Evolutionary conservation across 495 filamentous ascomycete species (phyloP), one percentile per base, ranked within the genome.

Genomic region (Talaromyces adpressus): DNA sequence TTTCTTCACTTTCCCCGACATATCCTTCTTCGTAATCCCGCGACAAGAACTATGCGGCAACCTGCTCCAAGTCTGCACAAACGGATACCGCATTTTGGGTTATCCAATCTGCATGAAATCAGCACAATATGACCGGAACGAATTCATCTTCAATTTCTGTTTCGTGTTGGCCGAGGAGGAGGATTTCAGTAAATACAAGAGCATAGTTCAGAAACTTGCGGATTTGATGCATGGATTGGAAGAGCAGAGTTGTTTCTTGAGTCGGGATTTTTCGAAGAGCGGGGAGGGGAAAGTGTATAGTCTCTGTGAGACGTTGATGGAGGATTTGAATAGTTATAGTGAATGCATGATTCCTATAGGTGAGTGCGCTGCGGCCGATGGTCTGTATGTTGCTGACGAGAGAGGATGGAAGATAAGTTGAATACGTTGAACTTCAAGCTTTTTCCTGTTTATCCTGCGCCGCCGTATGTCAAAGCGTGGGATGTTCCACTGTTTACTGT

Each of bases 121-220:
- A 52, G 78, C 81, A 27, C 82, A 82, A 52, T 93, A 98, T 72
- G 82, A 88, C 61, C 89, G 94, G 59, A 98, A 98, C 75, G 90
- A 96, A 71, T 97, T 95, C 77, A 95, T 96, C 70, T 98, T 98
- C 84, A 98, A 97, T 72, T 96, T 98, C 67, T 90, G 90, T 57
- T 72, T 98, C 22, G 91, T 98, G 16, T 79, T 98, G 47, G 84
- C 86, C 54, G 88, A 89, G 63, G 85, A 88, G 68, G 80, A 77
- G 6, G 87, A 90, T 63, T 84, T 83, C 65, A 81, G 80, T 66
- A 81, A 77, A 41, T 95, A 95, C 71, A 87, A 92, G 73, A 87
- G 86, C 63, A 90, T 98, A 45, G 92, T 94, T 36, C 79, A 87
- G 67, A 91, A 95, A 67, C 79, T 98, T 14, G 94, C 92, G 14